Percentiles rank a stretch among this genome's conserved stretches.
These are phyloP conservation scores for Rachicladosporium sp. DNA, from an alignment of 2,329 filamentous ascomycete species.

Conservation along the genomic window DNA sequence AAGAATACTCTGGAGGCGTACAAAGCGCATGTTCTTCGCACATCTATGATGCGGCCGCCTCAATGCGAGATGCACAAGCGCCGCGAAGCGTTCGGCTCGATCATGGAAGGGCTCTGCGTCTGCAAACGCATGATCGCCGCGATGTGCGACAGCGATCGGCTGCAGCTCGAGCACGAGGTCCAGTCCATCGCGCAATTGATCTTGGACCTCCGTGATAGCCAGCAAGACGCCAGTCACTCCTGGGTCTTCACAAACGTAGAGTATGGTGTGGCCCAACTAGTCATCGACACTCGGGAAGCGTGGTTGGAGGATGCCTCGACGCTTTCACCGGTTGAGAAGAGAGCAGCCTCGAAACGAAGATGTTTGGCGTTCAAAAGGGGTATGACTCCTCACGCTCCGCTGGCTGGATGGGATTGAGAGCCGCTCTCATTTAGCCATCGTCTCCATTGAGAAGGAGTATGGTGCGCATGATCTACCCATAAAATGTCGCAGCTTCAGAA, in stretches of 20 bases:
- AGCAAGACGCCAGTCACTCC: constrained; percentile 12
- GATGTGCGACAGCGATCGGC: constrained; percentile 12
- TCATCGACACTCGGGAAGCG: constrained; percentile 9
- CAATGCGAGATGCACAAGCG: constrained; percentile 11
- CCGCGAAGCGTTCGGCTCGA: constrained; percentile 14
- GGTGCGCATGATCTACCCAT: too few relatives aligned
- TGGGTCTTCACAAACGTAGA: constrained; percentile 19
- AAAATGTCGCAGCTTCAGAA: too few relatives aligned
- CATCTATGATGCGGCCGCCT: constrained; percentile 8
- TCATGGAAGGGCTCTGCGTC: constrained; percentile 12
- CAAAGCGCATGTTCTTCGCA: constrained; percentile 14
- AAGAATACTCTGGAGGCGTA: constrained; percentile 13
- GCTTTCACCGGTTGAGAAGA: constrained; percentile 1
- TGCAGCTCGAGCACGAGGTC: constrained; percentile 17
- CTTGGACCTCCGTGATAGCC: constrained; percentile 15
- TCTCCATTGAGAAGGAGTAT: too few relatives aligned
- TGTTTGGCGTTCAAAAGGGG: background rate
- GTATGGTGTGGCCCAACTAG: constrained; percentile 13
- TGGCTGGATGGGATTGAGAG: too few relatives aligned
- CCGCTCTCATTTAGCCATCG: too few relatives aligned
- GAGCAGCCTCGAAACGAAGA: background rate
- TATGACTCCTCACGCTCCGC: too few relatives aligned
- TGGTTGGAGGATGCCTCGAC: constrained; percentile 10
- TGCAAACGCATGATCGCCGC: constrained; percentile 14
- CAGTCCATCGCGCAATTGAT: constrained; percentile 19